Percentiles rank a stretch among this genome's conserved stretches.
Evolutionary conservation across 2,329 filamentous ascomycete species (phyloP).

Genomic region (Fusarium sororula): DNA sequence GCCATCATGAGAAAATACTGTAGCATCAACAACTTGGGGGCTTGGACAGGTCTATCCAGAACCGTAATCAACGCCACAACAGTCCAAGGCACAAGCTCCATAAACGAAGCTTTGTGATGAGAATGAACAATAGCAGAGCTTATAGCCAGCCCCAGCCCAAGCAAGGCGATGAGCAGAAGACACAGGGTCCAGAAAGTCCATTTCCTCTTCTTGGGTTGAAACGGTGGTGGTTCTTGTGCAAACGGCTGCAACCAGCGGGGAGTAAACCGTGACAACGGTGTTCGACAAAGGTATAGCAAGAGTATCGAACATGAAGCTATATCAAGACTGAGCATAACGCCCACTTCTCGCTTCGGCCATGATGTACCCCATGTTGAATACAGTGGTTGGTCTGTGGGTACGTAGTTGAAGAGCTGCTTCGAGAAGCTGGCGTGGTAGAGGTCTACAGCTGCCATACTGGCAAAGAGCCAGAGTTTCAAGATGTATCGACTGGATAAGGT

Average conservation of each 20-base stretch:
- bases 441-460: conserved; percentile 20
- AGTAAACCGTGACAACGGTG: conserved; percentile 41
- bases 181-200: conserved; percentile 54
- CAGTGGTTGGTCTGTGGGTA: background rate
- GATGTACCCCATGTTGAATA: conserved; percentile 1
- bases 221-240: conserved; percentile 50
- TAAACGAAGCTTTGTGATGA: conserved; percentile 37
- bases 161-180: conserved; percentile 46
- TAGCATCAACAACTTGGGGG: conserved; percentile 52
- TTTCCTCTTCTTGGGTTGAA: conserved; percentile 35
- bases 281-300: conserved; percentile 43
- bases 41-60: conserved; percentile 52
- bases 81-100: conserved; percentile 54
- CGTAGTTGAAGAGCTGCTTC: conserved; percentile 12
- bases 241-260: conserved; percentile 56
- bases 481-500: background rate
- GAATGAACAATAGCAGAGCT: conserved; percentile 45
- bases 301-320: conserved; percentile 43
- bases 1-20: conserved; percentile 50
- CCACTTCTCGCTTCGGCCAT: conserved; percentile 16
- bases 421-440: conserved; percentile 25
- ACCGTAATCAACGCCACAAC: conserved; percentile 49
- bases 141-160: conserved; percentile 49
- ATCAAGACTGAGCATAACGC: conserved; percentile 35
- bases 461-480: background rate